phyloP scores from a whole-genome alignment of 306 rosid species.

The Vigna unguiculata region DNA sequence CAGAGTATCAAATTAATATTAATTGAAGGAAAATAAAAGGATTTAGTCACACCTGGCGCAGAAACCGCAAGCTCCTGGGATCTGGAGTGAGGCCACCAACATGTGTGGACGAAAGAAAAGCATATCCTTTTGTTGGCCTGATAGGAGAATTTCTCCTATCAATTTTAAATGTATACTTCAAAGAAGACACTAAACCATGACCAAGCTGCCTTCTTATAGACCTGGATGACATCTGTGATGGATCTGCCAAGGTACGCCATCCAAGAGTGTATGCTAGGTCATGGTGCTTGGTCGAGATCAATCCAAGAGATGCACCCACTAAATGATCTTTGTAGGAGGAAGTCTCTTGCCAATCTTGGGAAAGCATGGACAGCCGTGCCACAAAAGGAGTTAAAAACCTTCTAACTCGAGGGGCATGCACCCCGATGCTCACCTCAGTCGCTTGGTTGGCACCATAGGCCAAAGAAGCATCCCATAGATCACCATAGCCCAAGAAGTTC shows the following conservation, averaged over 20 bases:
- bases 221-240: constrained; percentile 81
- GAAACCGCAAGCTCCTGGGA: constrained; percentile 70
- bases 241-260: constrained; percentile 86
- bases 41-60: constrained; percentile 75
- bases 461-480: constrained; percentile 91
- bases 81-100: constrained; percentile 91
- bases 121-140: constrained; percentile 85
- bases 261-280: constrained; percentile 87
- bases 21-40: constrained; percentile 39
- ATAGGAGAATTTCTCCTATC: constrained; percentile 78
- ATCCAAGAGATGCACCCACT: constrained; percentile 76
- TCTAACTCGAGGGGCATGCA: constrained; percentile 74
- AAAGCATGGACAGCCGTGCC: constrained; percentile 72
- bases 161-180: constrained; percentile 78
- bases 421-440: constrained; percentile 80
- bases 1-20: constrained; percentile 6
- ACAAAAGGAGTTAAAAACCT: constrained; percentile 68
- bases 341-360: constrained; percentile 87
- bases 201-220: constrained; percentile 97
- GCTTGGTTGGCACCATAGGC: constrained; percentile 86
- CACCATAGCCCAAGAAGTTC: constrained; percentile 89
- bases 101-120: constrained; percentile 83
- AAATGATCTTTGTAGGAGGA: constrained; percentile 82
- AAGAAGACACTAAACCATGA: constrained; percentile 81
- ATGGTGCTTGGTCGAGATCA: constrained; percentile 75